Evolutionary conservation across 352 stramenopile genomes (phyloP), one percentile per base, ranked within the genome.

Genomic region (Phytophthora agathidicida): DNA sequence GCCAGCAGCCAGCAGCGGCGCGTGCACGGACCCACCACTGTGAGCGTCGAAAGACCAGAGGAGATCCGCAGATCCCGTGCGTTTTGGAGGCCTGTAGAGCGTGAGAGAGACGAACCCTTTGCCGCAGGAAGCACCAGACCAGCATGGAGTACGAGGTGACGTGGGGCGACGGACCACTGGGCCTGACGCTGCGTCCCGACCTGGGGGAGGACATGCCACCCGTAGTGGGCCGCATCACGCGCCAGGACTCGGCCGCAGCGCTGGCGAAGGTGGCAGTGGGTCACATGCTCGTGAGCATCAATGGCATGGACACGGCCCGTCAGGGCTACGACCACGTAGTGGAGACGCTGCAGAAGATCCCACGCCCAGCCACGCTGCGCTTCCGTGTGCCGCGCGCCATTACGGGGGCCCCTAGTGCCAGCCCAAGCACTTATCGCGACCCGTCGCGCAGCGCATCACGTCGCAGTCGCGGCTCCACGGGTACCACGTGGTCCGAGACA

Each of bases 271-370:
- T 96, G 26, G 80, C 79, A 0, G 82, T 93, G 37, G 86, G 86
- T 16, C 84, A 96, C 72, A 93, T 96, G 86, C 84, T 96, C 33
- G 86, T 96, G 60, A 92, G 81, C 69, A 93, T 96, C 56, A 96
- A 96, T 56, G 83, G 83, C 44, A 78, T 91, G 55, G 84, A 94
- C 64, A 96, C 86, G 22, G 83, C 86, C 16, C 84, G 85, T n/a
- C 81, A 91, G 52, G 86, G 86, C 28, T 96, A 96, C 53, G 84
- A 93, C 69, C 69, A 86, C 33, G 84, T 93, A 22, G 86, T 96
- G 6, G 66, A 88, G 48, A 84, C 86, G 62, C 71, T 96, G 37
- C 86, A 96, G 61, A 94, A 83, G 44, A 91, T 96, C 41, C 69
- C 84, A 14, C 84, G 86, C 0, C 86, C 86, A 2, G 86, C 83